phyloP scores from a whole-genome alignment of 1,139 yeast genomes.

The Kurtzmaniella quercitrusa region DNA sequence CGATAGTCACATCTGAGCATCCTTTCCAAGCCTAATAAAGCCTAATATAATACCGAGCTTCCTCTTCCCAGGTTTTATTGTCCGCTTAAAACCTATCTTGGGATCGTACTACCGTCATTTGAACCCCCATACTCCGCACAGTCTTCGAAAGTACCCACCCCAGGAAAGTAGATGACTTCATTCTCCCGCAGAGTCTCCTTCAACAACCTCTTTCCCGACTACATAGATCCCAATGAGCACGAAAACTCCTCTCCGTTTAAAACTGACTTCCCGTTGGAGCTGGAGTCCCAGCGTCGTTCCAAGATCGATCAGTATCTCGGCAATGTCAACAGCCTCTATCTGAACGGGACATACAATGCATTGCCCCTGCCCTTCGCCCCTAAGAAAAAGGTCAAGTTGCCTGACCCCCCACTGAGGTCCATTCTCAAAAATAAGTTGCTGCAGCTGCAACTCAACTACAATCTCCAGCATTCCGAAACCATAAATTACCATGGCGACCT shows the following conservation, averaged over 20 bases:
- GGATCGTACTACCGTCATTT: no score
- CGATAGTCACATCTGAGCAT: no score
- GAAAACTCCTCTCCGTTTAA: conserved; percentile 3
- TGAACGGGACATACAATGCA: conserved; percentile 3
- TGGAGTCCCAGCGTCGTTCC: conserved; percentile 1
- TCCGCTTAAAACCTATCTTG: no score
- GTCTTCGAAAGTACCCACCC: no score
- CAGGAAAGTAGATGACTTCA: conserved; percentile 7
- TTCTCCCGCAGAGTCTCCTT: conserved; percentile 41
- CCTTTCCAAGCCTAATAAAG: no score
- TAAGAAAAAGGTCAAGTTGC: conserved; percentile 12
- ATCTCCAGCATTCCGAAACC: conserved; percentile 12
- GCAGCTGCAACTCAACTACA: conserved; percentile 25
- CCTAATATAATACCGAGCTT: no score
- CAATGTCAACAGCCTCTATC: conserved; percentile 9
- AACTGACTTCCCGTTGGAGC: conserved; percentile 3
- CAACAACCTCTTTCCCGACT: conserved; percentile 35
- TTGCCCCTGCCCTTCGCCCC: conserved; percentile 3
- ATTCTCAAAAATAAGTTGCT: conserved; percentile 38
- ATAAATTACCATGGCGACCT: conserved; percentile 22
- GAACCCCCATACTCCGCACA: no score
- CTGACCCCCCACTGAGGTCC: conserved; percentile 35
- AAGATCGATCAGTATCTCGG: conserved; percentile 10
- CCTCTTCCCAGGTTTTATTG: no score
- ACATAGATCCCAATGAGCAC: conserved; percentile 9